phyloP scores from a whole-genome alignment of 768 basidiomycete genomes.

The Mycena kentingensis region DNA sequence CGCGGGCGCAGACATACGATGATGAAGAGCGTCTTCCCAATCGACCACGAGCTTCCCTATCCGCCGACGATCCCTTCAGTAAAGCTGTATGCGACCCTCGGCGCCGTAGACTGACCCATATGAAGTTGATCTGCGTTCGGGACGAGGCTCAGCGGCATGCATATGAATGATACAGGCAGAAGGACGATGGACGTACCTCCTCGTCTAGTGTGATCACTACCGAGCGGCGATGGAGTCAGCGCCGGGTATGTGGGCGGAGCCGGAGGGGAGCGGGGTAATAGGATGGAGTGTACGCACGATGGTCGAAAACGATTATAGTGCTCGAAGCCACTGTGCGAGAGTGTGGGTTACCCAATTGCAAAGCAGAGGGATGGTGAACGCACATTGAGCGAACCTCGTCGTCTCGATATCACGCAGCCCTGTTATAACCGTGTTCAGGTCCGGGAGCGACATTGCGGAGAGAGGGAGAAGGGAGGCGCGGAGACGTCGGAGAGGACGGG shows the following conservation, averaged over 20 bases:
- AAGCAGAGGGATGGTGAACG: constrained; percentile 16
- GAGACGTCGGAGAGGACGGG: no score
- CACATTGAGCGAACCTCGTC: constrained; percentile 47
- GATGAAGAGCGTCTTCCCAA: constrained; percentile 57
- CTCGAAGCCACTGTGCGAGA: constrained; percentile 48
- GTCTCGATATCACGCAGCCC: constrained; percentile 41
- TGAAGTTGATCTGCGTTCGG: constrained; percentile 48
- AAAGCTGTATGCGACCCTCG: background rate
- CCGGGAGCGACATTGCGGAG: background rate
- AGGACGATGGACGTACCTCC: constrained; percentile 42
- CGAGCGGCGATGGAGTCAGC: background rate
- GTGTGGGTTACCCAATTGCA: background rate
- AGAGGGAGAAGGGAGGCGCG: no score
- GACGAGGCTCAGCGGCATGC: background rate
- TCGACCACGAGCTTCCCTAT: constrained; percentile 58
- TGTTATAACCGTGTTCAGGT: constrained; percentile 19
- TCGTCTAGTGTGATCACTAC: constrained; percentile 54
- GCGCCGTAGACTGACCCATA: constrained; percentile 47
- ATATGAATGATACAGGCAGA: background rate
- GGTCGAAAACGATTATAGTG: constrained; percentile 55
- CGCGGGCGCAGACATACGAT: constrained; percentile 38
- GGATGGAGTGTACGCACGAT: constrained; percentile 40
- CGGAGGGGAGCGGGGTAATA: background rate
- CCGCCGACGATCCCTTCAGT: background rate
- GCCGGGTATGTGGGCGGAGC: background rate